Base-by-base conservation (phyloP, 805 yeast species). In the Myxozyma monticola region DNA sequence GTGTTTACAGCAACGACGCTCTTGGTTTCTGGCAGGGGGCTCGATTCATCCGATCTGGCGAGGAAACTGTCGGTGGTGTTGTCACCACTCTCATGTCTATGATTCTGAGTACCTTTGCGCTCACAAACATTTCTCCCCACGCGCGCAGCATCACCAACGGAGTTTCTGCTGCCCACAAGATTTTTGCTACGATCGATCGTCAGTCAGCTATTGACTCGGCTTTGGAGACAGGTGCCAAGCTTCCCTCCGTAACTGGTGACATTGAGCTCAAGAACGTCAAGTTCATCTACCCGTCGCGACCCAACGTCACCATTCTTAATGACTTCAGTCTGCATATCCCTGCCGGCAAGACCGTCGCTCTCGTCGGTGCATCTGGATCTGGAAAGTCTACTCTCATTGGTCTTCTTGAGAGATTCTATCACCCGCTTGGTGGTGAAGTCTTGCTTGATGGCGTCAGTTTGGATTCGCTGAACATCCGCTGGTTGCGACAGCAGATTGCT, bases 331-430 rank as follows among this genome's bases (percentile, higher is more conserved):
- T 65, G 34, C 40, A 47, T 3, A 47, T 66, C 78, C 89, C 89
- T 5, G 85, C 91, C 2, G 96, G 96, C 7, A 68, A 81, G 61
- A 88, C 85, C 60, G 91, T 88, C 34, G 96, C 96, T 10, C 79
- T 88, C 58, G 96, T 88, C 18, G 96, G 96, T 1, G 84, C 95
- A 89, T 2, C 83, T 85, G 21, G 96, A 9, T 60, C 65, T 7
- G 89, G 37, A 66, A 73, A 5, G 45, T 54, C 61, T 47, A 61
- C 65, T 0, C 73, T 81, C 14, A 71, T 81, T 2, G 84, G 81
- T 59, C 65, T 81, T 22, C 66, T 81, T 20, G 70, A 81, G 52
- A 68, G 86, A 38, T 80, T 79, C 60, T 82, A 81, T 60, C 81
- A 78, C 51, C 81, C 84, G 4, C 54, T 64, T 4, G 56, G 65